Conservation (phyloP, 306 rosid genomes). For the Echinosophora koreensis region DNA sequence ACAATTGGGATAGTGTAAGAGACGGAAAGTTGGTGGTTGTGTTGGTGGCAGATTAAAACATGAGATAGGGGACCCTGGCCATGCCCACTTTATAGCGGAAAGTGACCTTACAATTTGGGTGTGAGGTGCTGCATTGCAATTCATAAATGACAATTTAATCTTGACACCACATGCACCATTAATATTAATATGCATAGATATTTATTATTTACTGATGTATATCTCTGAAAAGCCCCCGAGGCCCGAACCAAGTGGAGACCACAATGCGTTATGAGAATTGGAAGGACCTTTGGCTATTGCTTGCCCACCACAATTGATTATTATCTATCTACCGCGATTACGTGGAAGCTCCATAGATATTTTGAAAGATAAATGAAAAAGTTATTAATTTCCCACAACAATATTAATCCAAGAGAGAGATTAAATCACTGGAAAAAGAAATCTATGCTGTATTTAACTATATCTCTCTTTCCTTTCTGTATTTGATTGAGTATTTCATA, state of each 20-base stretch:
- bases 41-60: conserved; percentile 50
- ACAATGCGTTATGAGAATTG: background rate
- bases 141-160: conserved; percentile 44
- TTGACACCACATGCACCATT: background rate
- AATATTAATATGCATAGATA: background rate
- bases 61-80: conserved; percentile 58
- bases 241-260: background rate
- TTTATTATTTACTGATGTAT: background rate
- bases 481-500: no score
- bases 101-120: conserved; percentile 61
- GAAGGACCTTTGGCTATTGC: background rate
- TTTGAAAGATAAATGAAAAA: no score
- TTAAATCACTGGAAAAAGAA: no score
- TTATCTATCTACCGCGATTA: background rate
- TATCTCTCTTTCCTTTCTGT: no score
- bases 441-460: no score
- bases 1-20: background rate
- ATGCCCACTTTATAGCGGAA: conserved; percentile 63
- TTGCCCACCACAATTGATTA: no score
- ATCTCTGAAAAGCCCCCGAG: background rate
- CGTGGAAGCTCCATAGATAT: no score
- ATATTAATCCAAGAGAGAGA: no score
- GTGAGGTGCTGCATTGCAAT: conserved; percentile 19
- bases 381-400: no score
- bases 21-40: conserved; percentile 43